Conservation (phyloP, 768 basidiomycete genomes). For the Lentinus brumalis region DNA sequence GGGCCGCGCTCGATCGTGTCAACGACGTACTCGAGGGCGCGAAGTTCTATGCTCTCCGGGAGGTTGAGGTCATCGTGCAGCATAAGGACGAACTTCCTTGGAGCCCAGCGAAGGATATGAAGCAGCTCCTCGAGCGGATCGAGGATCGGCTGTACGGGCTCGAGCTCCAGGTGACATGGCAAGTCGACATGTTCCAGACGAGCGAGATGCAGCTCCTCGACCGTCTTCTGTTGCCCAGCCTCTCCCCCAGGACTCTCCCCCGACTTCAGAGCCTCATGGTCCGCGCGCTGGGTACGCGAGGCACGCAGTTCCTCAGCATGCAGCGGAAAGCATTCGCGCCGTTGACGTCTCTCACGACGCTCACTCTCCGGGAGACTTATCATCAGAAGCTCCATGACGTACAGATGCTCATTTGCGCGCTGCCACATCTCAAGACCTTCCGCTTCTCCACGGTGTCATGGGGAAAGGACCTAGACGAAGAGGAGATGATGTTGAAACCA, state of each 20-base stretch:
- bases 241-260: conserved; percentile 2
- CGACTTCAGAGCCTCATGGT: conserved; percentile 9
- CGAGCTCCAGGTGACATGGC: conserved; percentile 12
- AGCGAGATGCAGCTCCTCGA: conserved; percentile 3
- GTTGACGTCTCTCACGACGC: conserved; percentile 6
- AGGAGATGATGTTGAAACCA: not conserved
- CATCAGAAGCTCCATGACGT: conserved; percentile 10
- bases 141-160: conserved; percentile 4
- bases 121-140: not conserved
- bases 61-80: conserved; percentile 3
- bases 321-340: not conserved
- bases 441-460: conserved; percentile 11
- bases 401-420: conserved; percentile 5
- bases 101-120: not conserved
- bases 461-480: not conserved
- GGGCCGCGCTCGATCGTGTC: conserved; percentile 6
- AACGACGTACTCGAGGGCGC: conserved; percentile 9
- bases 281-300: conserved; percentile 6
- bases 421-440: conserved; percentile 8
- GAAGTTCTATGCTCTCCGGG: conserved; percentile 3
- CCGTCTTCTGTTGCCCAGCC: not conserved
- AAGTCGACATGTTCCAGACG: conserved; percentile 6
- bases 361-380: conserved; percentile 4
- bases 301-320: conserved; percentile 5
- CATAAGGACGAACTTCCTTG: not conserved